phyloP scores from a whole-genome alignment of 768 basidiomycete genomes.

The Lentinula edodes region DNA sequence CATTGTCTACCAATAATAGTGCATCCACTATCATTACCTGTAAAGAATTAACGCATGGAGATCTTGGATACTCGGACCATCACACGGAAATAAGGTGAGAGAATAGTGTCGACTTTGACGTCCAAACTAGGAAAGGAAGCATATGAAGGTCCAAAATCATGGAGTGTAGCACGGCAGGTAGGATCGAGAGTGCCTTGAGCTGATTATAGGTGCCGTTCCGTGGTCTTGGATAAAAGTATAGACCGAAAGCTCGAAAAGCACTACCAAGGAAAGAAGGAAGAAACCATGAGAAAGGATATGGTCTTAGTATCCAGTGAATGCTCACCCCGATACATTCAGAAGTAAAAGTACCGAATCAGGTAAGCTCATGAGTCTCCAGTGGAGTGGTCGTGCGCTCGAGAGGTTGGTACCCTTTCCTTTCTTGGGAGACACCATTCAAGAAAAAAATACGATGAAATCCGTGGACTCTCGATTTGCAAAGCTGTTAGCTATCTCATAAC shows the following conservation, averaged over 20 bases:
- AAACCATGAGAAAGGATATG: conserved; percentile 1
- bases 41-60: not conserved
- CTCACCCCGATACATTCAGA: not conserved
- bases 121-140: not conserved
- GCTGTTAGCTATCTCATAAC: not conserved
- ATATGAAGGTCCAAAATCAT: not conserved
- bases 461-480: not conserved
- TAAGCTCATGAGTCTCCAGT: not conserved
- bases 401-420: not conserved
- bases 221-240: not conserved
- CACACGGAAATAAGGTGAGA: conserved; percentile 2
- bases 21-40: not conserved
- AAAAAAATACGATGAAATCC: not conserved
- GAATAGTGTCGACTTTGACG: not conserved
- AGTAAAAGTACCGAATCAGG: not conserved
- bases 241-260: not conserved
- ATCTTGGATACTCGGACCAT: conserved; percentile 2
- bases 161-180: not conserved
- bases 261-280: not conserved
- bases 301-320: not conserved
- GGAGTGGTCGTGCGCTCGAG: not conserved
- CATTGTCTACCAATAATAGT: not conserved
- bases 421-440: not conserved
- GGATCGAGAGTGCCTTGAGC: not conserved
- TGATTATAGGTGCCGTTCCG: conserved; percentile 1